Base-by-base conservation (phyloP, 139 green algal genomes). In the Pseudopediastrum boryanum region DNA sequence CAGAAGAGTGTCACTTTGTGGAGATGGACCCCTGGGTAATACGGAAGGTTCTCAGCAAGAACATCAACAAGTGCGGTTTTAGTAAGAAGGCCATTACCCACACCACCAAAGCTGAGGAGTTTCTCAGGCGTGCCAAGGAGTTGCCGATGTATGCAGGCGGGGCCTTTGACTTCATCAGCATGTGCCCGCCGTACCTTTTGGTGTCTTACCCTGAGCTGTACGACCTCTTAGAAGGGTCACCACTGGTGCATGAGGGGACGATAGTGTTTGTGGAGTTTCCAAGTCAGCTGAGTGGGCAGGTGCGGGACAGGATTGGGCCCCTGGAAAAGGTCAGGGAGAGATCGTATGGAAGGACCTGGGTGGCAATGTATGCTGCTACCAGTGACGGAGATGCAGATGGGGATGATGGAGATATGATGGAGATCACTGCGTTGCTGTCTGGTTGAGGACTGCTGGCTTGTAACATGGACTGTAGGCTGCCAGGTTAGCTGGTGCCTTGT, bases 101-200 rank as follows among this genome's bases (percentile, higher is more conserved):
- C 75, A 91, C 86, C 7, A 82, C 62, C 4, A 92, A 85, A 65
- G 93, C 86, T 7, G 91, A 98, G 83, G 90, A 94, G 35, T 96
- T 94, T 21, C 54, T 96, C 56, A 64, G 85, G 31, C 76, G 82
- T 27, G 80, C 88, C 39, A 62, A 59, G 13, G 29, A 77, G 23
- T 19, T 82, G 62, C 85, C 77, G 2, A 59, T 75, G 13, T 87
- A 87, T 79, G 77, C 78, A 27, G 89, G 93, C 39, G 90, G 88
- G 19, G 33, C 93, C 9, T 98, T 98, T 78, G 94, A 98, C 89
- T 98, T 95, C 79, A 80, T 98, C n/a, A 94, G 86, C 59, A 89
- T 98, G 7, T 97, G 92, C 71, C 95, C 95, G 1, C 94, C 95
- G 0, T 98, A 98, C 83, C 83, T 96, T 75, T 78, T 90, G 62